These are phyloP conservation scores for Phytophthora gonapodyides DNA, from an alignment of 352 stramenopile genomes.

Conservation along the genomic window DNA sequence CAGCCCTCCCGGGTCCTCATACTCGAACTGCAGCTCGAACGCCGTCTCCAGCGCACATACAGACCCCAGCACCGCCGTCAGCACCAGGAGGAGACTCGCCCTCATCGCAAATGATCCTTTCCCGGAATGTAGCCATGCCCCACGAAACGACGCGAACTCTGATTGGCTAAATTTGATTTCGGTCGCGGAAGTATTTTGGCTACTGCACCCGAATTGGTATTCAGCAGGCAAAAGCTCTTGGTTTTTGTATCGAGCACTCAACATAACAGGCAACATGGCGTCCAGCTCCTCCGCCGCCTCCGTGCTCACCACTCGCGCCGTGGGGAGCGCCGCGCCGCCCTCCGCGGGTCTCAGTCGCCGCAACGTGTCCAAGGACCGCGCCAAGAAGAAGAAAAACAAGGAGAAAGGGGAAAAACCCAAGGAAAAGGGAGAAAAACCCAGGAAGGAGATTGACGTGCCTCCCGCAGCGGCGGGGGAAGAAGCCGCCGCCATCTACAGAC, in stretches of 20 bases:
- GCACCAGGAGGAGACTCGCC: not conserved
- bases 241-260: too few relatives aligned
- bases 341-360: constrained; percentile 21
- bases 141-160: constrained; percentile 18
- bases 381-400: constrained; percentile 32
- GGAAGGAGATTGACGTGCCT: constrained; percentile 44
- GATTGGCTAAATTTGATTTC: constrained; percentile 2
- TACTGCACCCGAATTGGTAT: too few relatives aligned
- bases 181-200: too few relatives aligned
- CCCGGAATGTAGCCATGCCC: constrained; percentile 17
- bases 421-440: constrained; percentile 32
- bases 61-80: not conserved
- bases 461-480: constrained; percentile 68
- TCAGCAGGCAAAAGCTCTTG: too few relatives aligned
- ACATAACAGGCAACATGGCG: too few relatives aligned
- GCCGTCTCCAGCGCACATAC: constrained; percentile 14
- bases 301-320: constrained; percentile 17
- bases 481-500: constrained; percentile 78
- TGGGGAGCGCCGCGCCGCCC: constrained; percentile 23
- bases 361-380: constrained; percentile 21
- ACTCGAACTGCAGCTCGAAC: constrained; percentile 17
- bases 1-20: constrained; percentile 9
- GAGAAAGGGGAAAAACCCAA: constrained; percentile 8
- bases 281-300: not conserved
- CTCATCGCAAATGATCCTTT: constrained; percentile 5